phyloP scores from a whole-genome alignment of 768 basidiomycete species.

The Leccinum disarticulatum region DNA sequence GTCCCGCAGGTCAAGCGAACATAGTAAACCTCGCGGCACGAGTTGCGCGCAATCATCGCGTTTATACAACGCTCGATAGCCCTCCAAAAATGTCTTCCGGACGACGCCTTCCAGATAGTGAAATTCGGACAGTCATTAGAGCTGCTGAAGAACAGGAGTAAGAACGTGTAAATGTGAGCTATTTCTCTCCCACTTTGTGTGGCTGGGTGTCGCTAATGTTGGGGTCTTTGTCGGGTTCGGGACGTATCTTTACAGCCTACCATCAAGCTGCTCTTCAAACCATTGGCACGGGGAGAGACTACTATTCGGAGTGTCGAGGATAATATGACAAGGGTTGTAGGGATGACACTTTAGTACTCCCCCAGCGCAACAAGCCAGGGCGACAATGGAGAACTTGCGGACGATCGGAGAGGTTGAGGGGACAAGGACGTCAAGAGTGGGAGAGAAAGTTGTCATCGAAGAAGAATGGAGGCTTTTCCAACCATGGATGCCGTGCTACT shows the following conservation, averaged over 20 bases:
- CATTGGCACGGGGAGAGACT: conserved; percentile 17
- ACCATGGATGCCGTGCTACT: too few species aligned
- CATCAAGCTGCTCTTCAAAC: conserved; percentile 35
- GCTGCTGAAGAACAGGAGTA: conserved; percentile 8
- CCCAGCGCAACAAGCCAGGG: conserved; percentile 11
- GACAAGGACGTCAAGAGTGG: too few species aligned
- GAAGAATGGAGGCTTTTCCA: too few species aligned
- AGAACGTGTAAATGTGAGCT: too few species aligned
- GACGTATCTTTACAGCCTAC: conserved; percentile 25
- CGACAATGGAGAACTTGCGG: conserved; percentile 24
- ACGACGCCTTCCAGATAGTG: not conserved
- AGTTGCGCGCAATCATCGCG: conserved; percentile 33
- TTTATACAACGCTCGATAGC: conserved; percentile 16
- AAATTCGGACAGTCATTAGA: conserved; percentile 33
- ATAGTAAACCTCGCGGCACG: conserved; percentile 39
- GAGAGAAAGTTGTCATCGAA: too few species aligned
- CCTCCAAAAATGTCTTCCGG: too few species aligned
- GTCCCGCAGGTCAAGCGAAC: conserved; percentile 27
- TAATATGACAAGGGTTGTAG: conserved; percentile 7
- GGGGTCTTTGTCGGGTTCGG: not conserved
- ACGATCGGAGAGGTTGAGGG: conserved; percentile 23
- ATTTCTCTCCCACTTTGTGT: too few species aligned
- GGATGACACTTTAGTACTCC: conserved; percentile 11
- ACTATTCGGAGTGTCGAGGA: not conserved
- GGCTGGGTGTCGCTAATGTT: not conserved